Percentiles rank a stretch among this genome's conserved stretches.
phyloP scores from a whole-genome alignment of 169 alveolate species.

The Plasmodium cynomolgi region DNA sequence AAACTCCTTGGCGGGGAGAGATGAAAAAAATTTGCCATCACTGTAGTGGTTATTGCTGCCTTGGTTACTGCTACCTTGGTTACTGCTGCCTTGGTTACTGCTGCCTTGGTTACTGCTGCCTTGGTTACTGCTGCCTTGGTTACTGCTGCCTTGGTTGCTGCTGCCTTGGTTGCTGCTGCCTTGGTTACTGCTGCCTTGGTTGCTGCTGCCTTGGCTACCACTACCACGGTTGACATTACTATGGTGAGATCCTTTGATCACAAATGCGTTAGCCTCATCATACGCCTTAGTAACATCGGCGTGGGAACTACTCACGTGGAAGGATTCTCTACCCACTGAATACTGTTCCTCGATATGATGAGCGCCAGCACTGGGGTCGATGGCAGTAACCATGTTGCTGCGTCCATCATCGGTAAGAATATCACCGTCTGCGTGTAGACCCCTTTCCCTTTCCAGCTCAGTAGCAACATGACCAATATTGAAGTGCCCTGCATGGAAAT shows the following conservation, averaged over 20 bases:
- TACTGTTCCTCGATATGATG: not conserved
- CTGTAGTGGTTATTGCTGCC: not conserved
- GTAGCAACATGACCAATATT: not conserved
- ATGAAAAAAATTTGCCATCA: not conserved
- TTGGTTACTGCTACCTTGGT: not conserved
- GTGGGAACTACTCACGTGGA: not conserved
- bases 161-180: not conserved
- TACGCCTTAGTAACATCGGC: not conserved
- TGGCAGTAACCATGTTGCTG: not conserved
- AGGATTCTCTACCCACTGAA: not conserved
- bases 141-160: too few species aligned
- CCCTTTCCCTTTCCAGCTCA: constrained; percentile 4
- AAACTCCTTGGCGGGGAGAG: not conserved
- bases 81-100: not conserved
- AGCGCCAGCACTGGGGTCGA: not conserved
- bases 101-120: not conserved
- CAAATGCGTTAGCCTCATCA: not conserved
- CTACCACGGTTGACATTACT: not conserved
- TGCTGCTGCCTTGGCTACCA: not conserved
- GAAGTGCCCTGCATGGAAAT: not conserved
- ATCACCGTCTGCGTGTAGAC: not conserved
- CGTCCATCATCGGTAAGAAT: not conserved
- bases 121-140: not conserved
- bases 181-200: not conserved
- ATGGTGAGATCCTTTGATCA: not conserved